Evolutionary conservation across 352 stramenopile genomes (phyloP), one percentile per base, ranked within the genome.

Genomic region (Heterotrichella gracilis): DNA sequence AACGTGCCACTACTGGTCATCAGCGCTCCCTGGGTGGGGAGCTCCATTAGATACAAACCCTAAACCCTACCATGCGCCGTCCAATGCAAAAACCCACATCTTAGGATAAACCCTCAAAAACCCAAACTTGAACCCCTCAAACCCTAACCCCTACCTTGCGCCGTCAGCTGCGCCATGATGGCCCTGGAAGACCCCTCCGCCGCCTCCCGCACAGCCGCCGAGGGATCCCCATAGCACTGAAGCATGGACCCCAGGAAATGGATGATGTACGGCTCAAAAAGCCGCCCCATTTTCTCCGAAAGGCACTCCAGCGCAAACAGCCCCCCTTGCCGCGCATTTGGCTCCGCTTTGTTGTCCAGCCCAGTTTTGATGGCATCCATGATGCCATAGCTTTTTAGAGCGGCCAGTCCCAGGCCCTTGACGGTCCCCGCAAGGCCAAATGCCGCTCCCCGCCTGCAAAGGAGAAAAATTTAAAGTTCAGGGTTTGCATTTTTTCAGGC

Each of bases 241-340:
- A 99, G 82, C 74, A 99, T 83, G 42, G 94, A 84, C 9, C 92
- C 90, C 19, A 99, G 76, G n/a, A 99, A 90, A 3, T 95, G 85
- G 67, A 98, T 97, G 42, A 99, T 81, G 74, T 93, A 93, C 0
- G 85, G 85, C 73, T 99, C 94, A 73, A 99, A 99, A 20, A 99
- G 82, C 68, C 98, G 82, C 19, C 88, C 90, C 0, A 99, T 81
- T 2, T 85, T 81, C 64, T 85, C 79, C 72, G 89, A 96, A 41
- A 99, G 77, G 24, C 90, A 90, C 77, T 98, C 90, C 68, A 99
- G 95, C 25, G 91, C 85, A 73, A 96, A 90, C 73, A 99, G 85
- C 23, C 85, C 81, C 21, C 88, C 89, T 76, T 95, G 81, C 25
- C 87, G 85, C 13, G 80, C 82, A 13, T 41, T 14, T 17, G 24